Evolutionary conservation across 2,329 filamentous ascomycete genomes (phyloP).

Genomic region (Chaetomium olivaceum): DNA sequence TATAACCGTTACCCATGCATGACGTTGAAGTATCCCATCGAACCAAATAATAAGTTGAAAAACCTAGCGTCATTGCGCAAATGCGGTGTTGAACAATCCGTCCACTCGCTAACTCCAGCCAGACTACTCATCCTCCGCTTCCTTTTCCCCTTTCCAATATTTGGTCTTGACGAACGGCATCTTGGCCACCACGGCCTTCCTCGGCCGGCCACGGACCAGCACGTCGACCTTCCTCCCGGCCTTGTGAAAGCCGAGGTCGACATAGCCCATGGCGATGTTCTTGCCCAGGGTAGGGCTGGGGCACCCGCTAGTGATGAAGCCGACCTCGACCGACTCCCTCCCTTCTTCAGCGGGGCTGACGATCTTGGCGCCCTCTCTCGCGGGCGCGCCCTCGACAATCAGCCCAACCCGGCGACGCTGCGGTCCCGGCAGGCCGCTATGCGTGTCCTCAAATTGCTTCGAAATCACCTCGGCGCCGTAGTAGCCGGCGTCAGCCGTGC

Average conservation of each 20-base stretch:
- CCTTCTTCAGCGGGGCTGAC: slow-evolving; percentile 46
- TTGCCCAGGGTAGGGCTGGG: slow-evolving; percentile 82
- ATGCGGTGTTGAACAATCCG: slow-evolving; percentile 28
- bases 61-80: slow-evolving; percentile 14
- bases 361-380: slow-evolving; percentile 84
- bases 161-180: slow-evolving; percentile 86
- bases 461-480: slow-evolving; percentile 80
- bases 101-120: background rate
- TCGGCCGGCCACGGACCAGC: slow-evolving; percentile 72
- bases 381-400: slow-evolving; percentile 80
- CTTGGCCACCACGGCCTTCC: slow-evolving; percentile 74
- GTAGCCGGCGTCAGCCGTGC: slow-evolving; percentile 67
- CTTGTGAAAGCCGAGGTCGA: slow-evolving; percentile 80
- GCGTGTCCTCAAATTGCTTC: slow-evolving; percentile 70
- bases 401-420: slow-evolving; percentile 76
- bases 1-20: background rate
- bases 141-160: slow-evolving; percentile 60
- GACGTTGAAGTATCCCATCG: slow-evolving; percentile 22
- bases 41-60: background rate
- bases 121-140: background rate
- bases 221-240: slow-evolving; percentile 78
- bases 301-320: slow-evolving; percentile 83
- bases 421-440: slow-evolving; percentile 71
- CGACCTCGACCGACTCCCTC: slow-evolving; percentile 58
- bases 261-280: slow-evolving; percentile 96